These are phyloP conservation scores for Bolboschoenoplectus hybrid DNA, from an alignment of 202 grass and related monocot species.

Conservation along the genomic window DNA sequence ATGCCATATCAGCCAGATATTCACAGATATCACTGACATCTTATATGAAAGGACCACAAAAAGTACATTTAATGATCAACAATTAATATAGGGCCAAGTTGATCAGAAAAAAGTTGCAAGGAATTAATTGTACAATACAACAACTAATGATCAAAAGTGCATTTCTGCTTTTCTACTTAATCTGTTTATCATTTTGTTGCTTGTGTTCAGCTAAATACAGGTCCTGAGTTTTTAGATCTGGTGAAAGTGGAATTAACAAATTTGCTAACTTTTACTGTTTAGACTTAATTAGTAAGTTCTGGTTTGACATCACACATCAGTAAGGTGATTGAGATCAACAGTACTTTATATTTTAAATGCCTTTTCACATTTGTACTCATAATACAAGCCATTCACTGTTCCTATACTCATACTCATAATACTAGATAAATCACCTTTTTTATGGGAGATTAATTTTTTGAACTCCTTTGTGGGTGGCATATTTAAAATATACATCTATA, in stretches of 20 bases:
- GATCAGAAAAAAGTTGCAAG: neutral
- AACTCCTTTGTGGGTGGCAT: neutral
- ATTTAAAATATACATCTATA: neutral
- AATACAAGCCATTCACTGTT: neutral
- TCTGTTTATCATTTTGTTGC: constrained; percentile 14
- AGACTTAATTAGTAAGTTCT: neutral
- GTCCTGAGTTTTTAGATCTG: neutral
- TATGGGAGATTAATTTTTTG: neutral
- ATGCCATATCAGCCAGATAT: neutral
- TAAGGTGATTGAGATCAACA: neutral
- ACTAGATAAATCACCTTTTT: neutral
- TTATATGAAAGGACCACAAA: neutral
- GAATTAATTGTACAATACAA: neutral
- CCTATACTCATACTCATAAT: neutral
- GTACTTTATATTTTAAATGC: neutral
- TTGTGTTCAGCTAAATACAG: constrained; percentile 3
- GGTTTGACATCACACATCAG: neutral
- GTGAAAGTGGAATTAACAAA: neutral
- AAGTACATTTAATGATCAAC: neutral
- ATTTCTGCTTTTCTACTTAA: neutral
- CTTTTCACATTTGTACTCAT: neutral
- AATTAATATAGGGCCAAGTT: neutral
- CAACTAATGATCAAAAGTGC: neutral
- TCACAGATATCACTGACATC: neutral
- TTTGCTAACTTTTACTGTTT: neutral